Percentiles rank a stretch among this genome's conserved stretches.
Conservation (phyloP, 306 rosid species). For the Alnus glutinosa region DNA sequence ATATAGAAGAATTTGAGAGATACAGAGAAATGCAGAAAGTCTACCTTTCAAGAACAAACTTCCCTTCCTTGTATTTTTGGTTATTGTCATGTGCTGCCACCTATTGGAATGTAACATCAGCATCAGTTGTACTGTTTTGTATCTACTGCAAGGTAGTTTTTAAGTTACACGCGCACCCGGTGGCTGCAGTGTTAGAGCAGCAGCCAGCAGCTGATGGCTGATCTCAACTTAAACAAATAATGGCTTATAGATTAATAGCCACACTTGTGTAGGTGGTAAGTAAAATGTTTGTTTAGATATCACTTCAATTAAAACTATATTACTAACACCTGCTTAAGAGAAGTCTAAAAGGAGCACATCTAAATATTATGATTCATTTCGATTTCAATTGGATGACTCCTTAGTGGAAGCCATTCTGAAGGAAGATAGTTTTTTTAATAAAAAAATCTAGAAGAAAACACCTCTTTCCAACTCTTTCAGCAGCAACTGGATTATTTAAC, state of each 20-base stretch:
- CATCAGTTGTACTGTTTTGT: slow-evolving; percentile 2
- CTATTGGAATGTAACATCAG: slow-evolving; percentile 39
- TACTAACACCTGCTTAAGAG: too few relatives aligned
- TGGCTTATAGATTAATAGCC: not conserved
- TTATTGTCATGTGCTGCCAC: slow-evolving; percentile 68
- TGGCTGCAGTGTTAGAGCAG: not conserved
- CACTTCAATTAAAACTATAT: too few relatives aligned
- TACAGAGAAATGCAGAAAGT: slow-evolving; percentile 6
- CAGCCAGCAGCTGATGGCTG: not conserved
- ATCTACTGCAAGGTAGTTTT: not conserved
- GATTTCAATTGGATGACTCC: not conserved
- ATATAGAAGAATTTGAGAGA: slow-evolving; percentile 4
- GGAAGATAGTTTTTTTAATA: not conserved
- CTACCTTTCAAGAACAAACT: slow-evolving; percentile 81
- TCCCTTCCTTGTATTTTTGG: slow-evolving; percentile 80
- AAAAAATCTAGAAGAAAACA: not conserved
- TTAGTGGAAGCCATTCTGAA: not conserved
- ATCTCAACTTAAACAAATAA: not conserved
- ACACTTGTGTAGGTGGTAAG: not conserved
- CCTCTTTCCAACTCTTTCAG: not conserved
- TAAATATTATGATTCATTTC: not conserved
- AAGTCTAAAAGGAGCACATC: not conserved
- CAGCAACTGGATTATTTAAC: not conserved
- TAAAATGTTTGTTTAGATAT: not conserved
- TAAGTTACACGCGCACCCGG: too few relatives aligned